A percentile compares a stretch with the other conserved stretches of the same genome.
These are phyloP conservation scores for Datura wrightii DNA, from an alignment of 257 asterid genomes.

Conservation along the genomic window DNA sequence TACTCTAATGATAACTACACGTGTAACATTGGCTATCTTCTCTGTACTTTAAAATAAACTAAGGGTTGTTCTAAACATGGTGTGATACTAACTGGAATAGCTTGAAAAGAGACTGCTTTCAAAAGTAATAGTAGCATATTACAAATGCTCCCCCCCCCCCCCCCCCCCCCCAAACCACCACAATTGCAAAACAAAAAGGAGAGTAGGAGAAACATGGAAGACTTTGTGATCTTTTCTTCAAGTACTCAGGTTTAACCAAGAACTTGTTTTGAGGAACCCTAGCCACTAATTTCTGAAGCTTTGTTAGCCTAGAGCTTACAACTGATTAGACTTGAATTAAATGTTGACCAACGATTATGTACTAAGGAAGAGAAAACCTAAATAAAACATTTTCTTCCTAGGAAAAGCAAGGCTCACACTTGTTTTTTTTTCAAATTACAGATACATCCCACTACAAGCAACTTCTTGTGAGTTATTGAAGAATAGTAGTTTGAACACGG, in stretches of 20 bases:
- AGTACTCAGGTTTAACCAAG: background rate
- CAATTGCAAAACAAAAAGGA: background rate
- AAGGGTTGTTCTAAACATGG: background rate
- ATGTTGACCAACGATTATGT: background rate
- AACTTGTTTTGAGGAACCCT: background rate
- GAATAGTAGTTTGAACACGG: background rate
- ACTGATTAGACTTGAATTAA: background rate
- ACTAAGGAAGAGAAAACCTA: background rate
- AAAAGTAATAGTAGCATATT: background rate
- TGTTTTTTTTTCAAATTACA: slow-evolving; percentile 1
- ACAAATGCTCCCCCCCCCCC: background rate
- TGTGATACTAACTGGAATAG: background rate
- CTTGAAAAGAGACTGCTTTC: background rate
- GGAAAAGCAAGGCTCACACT: background rate
- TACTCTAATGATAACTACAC: background rate
- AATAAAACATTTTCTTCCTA: slow-evolving; percentile 8
- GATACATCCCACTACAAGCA: background rate
- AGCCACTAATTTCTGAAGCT: background rate
- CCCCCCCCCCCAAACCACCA: too few relatives aligned
- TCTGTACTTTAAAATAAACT: background rate
- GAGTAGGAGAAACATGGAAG: slow-evolving; percentile 10
- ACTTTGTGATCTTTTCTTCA: background rate
- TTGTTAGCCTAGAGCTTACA: background rate
- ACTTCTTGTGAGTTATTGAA: background rate
- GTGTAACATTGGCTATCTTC: background rate